Base-by-base conservation (phyloP, 2,329 filamentous ascomycete species). In the Botrytis squamosa region DNA sequence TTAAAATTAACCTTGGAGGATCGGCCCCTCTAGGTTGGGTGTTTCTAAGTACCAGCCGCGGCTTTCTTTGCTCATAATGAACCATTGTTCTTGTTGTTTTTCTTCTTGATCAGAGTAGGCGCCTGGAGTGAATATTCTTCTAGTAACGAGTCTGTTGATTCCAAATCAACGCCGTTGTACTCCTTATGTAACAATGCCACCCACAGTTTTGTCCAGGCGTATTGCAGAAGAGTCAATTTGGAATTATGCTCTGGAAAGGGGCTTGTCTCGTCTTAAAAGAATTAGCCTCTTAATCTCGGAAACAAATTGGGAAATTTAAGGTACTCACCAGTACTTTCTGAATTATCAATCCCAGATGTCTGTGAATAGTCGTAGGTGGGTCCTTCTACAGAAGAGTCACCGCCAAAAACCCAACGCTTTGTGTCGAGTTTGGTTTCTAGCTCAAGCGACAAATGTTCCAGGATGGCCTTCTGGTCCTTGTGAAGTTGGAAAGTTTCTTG, bases 11-110 rank as follows among this genome's bases (percentile, higher is more conserved):
- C 29, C 70, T 42, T 42, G 60, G n/a, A 36, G 70, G 10, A 40
- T 67, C 49, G 6, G 36, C 4, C 14, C 1, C 46, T 67, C 70
- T 44, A 42, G 46, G n/a, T 16, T 44, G 46, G 18, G 20, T 36
- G n/a, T 66, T 55, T 44, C 70, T 72, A 12, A 72, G 60, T 36
- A 72, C 70, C n/a, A 72, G 36, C 33, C 70, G 62, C 20, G 70
- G 44, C 38, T 64, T 72, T 72, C 70, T 72, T 22, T 72, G 60
- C 60, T 72, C 70, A 65, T 72, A 72, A 44, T 72, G 29, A 25
- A 72, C 70, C 70, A 72, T 71, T 55, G 10, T 66, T 46, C 36
- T n/a, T 40, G 33, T n/a, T n/a, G 14, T 36, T 4, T 44, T n/a
- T 9, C 22, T 22, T 29, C 38, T 57, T 66, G n/a, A 22, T 33